Conservation (phyloP, 768 basidiomycete species). For the Agrocybe pediades region DNA sequence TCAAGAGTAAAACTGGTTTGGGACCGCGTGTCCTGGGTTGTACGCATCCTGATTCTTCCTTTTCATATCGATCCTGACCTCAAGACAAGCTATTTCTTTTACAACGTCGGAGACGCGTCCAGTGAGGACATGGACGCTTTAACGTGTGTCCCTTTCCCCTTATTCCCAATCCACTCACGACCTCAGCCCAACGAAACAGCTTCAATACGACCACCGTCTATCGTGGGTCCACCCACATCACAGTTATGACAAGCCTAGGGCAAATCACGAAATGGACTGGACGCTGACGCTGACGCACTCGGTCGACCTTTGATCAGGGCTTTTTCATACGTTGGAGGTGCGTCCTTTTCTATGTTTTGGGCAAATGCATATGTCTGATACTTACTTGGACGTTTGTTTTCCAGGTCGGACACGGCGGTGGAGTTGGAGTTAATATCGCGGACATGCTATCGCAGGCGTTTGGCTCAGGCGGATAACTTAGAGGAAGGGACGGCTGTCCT, state of each 20-base stretch:
- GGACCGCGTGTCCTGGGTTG: slow-evolving; percentile 11
- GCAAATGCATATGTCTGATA: no score
- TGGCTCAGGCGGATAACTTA: slow-evolving; percentile 32
- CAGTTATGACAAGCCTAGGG: neutral
- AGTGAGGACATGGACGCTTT: slow-evolving; percentile 44
- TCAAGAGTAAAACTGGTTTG: slow-evolving; percentile 7
- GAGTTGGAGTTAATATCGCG: slow-evolving; percentile 36
- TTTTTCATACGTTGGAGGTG: slow-evolving; percentile 39
- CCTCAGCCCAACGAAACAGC: slow-evolving; percentile 16
- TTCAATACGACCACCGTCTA: slow-evolving; percentile 24
- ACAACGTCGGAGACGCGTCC: slow-evolving; percentile 33
- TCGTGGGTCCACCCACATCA: slow-evolving; percentile 37
- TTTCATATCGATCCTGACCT: slow-evolving; percentile 15
- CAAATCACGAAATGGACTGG: slow-evolving; percentile 13
- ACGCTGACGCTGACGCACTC: slow-evolving; percentile 49
- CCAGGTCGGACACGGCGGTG: slow-evolving; percentile 37
- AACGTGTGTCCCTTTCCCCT: slow-evolving; percentile 5
- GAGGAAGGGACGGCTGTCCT: slow-evolving; percentile 24
- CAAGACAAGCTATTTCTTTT: slow-evolving; percentile 36
- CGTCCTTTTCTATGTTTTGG: neutral
- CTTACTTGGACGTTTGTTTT: no score
- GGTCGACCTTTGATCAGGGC: slow-evolving; percentile 48
- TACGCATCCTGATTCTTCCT: neutral
- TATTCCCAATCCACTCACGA: neutral
- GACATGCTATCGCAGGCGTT: slow-evolving; percentile 41